Base-by-base conservation (phyloP, 2,329 filamentous ascomycete species). In the Colletotrichum paranaense region DNA sequence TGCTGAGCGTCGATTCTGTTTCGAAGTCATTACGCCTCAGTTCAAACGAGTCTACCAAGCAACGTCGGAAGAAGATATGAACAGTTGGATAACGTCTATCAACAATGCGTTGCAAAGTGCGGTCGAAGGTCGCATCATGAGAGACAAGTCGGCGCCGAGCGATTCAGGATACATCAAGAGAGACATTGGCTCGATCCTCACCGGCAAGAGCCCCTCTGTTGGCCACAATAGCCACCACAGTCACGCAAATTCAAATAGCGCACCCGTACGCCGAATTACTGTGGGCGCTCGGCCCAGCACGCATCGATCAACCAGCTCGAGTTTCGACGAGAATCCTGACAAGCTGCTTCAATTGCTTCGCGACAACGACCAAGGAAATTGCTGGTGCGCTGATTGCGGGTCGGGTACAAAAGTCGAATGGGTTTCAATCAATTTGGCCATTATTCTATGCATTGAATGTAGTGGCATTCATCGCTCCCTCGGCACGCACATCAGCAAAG, bases 81-180 rank as follows among this genome's bases (percentile, higher is more conserved):
- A 93, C 80, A 96, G 92, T 77, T 99, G 97, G 97, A 99, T 99
- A 77, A 88, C 90, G 26, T 93, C 97, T 24, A 97, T 99, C 85
- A 99, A 99, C 83, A 99, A 98, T 79, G 97, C 97, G 11, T 86
- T 98, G 52, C 97, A 99, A 80, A 97, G 95, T 80, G 97, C 97
- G 19, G 95, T 99, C 62, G 97, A 99, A 83, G 93, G 94, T 56
- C 91, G 92, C 75, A 90, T 91, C 35, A 88, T 86, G 75, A 89
- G 84, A 75, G 89, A 89, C 65, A 87, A 86, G 53, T 78, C 82
- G 14, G 82, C 84, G 22, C 78, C 83, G 1, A 83, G 82, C 56
- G 89, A 91, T 53, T 83, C 89, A 65, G 81, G 85, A 64, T 91
- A 92, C 5, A 88, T 92, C 62, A 91, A 93, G 78, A 92, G 94